These are phyloP conservation scores for Barnettozyma californica DNA, from an alignment of 805 yeast species.

Conservation along the genomic window DNA sequence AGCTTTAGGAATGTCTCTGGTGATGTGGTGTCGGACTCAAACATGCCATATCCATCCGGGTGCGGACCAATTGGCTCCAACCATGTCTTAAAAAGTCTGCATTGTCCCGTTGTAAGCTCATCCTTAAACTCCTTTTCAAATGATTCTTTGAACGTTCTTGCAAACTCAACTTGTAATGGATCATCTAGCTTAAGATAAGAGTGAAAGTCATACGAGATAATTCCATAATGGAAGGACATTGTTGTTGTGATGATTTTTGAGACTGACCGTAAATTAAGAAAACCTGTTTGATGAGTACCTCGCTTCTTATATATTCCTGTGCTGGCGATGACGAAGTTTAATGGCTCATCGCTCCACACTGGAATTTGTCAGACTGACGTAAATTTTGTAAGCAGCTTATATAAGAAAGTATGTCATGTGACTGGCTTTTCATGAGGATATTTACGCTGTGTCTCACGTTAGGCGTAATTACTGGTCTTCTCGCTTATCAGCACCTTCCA, in stretches of 20 bases:
- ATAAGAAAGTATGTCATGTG: background rate
- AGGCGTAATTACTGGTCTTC: background rate
- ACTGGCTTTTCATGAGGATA: background rate
- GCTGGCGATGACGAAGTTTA: background rate
- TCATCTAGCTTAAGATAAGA: slow-evolving; percentile 38
- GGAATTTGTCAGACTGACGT: background rate
- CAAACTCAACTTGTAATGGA: slow-evolving; percentile 28
- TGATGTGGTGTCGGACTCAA: slow-evolving; percentile 47
- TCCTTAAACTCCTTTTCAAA: slow-evolving; percentile 36
- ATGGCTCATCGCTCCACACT: background rate
- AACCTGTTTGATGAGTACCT: too few species aligned
- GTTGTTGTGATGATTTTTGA: background rate
- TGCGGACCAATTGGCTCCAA: slow-evolving; percentile 53
- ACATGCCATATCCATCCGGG: slow-evolving; percentile 44
- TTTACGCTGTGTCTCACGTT: background rate
- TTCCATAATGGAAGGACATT: slow-evolving; percentile 21
- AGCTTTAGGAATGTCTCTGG: slow-evolving; percentile 40
- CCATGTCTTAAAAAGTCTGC: slow-evolving; percentile 41
- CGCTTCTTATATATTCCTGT: too few species aligned
- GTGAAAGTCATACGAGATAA: slow-evolving; percentile 48
- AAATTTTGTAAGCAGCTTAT: background rate
- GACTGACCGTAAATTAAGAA: background rate
- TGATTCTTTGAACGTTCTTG: slow-evolving; percentile 34
- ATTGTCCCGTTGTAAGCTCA: slow-evolving; percentile 34
- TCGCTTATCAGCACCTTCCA: slow-evolving; percentile 7